Base-by-base conservation (phyloP, 306 rosid species). In the Spatholobus suberectus region DNA sequence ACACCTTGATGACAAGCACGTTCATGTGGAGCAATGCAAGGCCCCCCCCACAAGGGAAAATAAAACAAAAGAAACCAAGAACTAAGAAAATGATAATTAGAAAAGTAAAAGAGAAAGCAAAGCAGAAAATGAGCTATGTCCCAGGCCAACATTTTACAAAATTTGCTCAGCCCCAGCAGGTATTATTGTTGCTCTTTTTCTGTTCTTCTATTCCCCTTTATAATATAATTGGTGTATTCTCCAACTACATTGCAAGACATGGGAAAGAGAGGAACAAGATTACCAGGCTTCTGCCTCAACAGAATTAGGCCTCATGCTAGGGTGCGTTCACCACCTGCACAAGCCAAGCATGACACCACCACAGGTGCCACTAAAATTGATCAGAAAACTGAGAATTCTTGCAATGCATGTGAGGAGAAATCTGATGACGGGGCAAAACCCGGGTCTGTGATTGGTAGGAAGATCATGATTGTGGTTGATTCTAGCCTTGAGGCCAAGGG, bases 381-480 rank as follows among this genome's bases (percentile, higher is more conserved):
- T 18, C 72, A 66, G 12, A 77, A 72, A 32, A 55, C 6, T 27
- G 90, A 81, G 61, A 66, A 75, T 52, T 57, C 84, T 1, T 68
- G 38, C 11, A 78, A 44, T 58, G 71, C 6, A 37, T 79, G 71
- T 17, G 90, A 81, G 58, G 83, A 63, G 70, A 84, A 85, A 81
- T 29, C 73, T 0, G 88, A 76, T 8, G 86, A 57, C 35, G 96
- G 49, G 29, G 81, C 27, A 5, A 89, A 94, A 85, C 75, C 77
- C 0, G 89, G 86, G 44, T 63, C 72, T 20, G 84, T 83, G 11
- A 70, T 71, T 59, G 90, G 91, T 20, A 83, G 98, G 88, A 96
- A 89, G 81, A 89, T 96, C 78, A 90, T 93, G 99, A 87, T 94
- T 82, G 99, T 96, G 69, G 91, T 91, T 83, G 99, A 96, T 86